A percentile compares a stretch with the other conserved stretches of the same genome.
These are phyloP conservation scores for Colletotrichum coccodes DNA, from an alignment of 2,329 filamentous ascomycete species.

Conservation along the genomic window DNA sequence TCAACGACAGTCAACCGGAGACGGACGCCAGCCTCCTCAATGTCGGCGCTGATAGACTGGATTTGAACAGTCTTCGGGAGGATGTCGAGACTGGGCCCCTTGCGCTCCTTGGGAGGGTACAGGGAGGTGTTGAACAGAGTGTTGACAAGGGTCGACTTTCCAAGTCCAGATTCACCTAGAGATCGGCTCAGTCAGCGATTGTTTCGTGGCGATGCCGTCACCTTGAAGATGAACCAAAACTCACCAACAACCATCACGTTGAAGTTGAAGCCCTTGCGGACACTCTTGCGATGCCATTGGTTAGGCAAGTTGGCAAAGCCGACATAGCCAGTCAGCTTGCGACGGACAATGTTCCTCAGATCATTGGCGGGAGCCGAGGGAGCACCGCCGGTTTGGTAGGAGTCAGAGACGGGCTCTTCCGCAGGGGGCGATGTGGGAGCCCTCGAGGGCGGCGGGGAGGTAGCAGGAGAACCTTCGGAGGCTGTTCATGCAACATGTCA, in stretches of 20 bases:
- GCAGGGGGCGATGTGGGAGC: slow-evolving; percentile 53
- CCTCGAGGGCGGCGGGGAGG: slow-evolving; percentile 51
- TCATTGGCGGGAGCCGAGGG: slow-evolving; percentile 65
- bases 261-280: slow-evolving; percentile 99
- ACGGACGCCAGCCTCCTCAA: slow-evolving; percentile 98
- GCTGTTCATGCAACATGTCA: slow-evolving; percentile 52
- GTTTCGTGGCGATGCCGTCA: too few relatives aligned
- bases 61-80: slow-evolving; percentile 98
- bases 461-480: slow-evolving; percentile 52
- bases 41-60: slow-evolving; percentile 94
- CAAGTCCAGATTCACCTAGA: slow-evolving; percentile 95
- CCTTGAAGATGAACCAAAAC: slow-evolving; percentile 54
- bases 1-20: slow-evolving; percentile 97
- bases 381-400: slow-evolving; percentile 39
- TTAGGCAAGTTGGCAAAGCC: slow-evolving; percentile 99
- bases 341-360: slow-evolving; percentile 94
- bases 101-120: slow-evolving; percentile 98
- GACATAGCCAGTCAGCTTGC: slow-evolving; percentile 98
- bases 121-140: slow-evolving; percentile 99
- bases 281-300: slow-evolving; percentile 99
- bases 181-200: slow-evolving; percentile 27
- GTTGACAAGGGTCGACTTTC: slow-evolving; percentile 99
- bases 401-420: slow-evolving; percentile 50
- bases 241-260: slow-evolving; percentile 99
- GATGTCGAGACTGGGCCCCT: slow-evolving; percentile 95